These are phyloP conservation scores for Schwanniomyces occidentalis DNA, from an alignment of 805 yeast species.

Conservation along the genomic window DNA sequence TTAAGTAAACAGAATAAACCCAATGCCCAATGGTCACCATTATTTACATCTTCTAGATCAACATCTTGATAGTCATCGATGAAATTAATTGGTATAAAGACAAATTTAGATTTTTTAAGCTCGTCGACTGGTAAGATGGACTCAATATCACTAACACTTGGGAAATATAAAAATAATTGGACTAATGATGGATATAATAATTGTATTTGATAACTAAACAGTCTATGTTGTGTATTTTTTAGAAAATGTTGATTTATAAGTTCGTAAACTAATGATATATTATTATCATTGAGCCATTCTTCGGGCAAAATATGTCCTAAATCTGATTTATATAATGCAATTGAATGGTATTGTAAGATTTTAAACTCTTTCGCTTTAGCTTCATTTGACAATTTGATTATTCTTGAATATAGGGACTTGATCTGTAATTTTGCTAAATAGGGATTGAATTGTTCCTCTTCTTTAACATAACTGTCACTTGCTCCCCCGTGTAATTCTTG, in stretches of 20 bases:
- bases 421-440: constrained; percentile 17
- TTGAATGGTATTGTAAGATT: constrained; percentile 53
- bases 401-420: constrained; percentile 17
- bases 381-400: constrained; percentile 10
- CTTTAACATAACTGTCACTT: neutral
- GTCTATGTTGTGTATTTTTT: constrained; percentile 7
- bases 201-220: constrained; percentile 25
- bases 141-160: constrained; percentile 16
- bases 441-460: constrained; percentile 8
- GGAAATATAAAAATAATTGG: constrained; percentile 56
- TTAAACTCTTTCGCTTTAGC: constrained; percentile 20
- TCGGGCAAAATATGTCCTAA: constrained; percentile 56
- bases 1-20: constrained; percentile 53
- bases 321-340: constrained; percentile 60
- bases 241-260: constrained; percentile 29
- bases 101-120: constrained; percentile 37
- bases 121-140: constrained; percentile 32
- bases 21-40: constrained; percentile 79
- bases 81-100: constrained; percentile 70
- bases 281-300: constrained; percentile 76
- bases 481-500: constrained; percentile 7
- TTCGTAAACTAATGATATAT: constrained; percentile 63
- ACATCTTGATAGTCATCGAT: constrained; percentile 46
- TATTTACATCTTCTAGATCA: constrained; percentile 51
- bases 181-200: constrained; percentile 61